Evolutionary conservation across 192 early-diverging fungal species (phyloP).

Genomic region (Blastocladiella britannica): DNA sequence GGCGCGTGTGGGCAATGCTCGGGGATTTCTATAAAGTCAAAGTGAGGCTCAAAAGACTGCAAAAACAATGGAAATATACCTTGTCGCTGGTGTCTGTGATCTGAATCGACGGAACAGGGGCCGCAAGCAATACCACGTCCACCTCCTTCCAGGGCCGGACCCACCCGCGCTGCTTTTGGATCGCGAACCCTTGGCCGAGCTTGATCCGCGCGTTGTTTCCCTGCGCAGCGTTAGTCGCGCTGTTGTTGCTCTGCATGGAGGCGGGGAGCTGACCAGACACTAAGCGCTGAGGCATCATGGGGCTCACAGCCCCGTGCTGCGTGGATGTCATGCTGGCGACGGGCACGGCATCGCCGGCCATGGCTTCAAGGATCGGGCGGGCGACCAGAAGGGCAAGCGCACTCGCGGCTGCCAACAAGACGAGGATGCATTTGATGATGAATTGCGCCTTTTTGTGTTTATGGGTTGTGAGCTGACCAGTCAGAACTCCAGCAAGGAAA

Average conservation of each 20-base stretch:
- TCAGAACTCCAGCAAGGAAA: too few species aligned
- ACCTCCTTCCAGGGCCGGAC: not conserved
- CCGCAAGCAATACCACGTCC: not conserved
- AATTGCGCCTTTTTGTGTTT: too few species aligned
- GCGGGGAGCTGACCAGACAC: too few species aligned
- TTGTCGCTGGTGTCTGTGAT: not conserved
- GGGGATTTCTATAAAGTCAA: not conserved
- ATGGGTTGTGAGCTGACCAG: too few species aligned
- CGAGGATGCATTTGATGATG: not conserved
- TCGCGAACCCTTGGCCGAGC: not conserved
- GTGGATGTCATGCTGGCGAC: not conserved
- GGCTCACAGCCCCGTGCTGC: not conserved
- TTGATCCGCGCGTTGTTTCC: not conserved
- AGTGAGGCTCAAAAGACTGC: not conserved
- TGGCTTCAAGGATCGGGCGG: not conserved
- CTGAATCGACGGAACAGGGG: not conserved
- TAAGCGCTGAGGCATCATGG: not conserved
- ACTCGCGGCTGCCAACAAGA: not conserved
- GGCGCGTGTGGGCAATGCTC: not conserved
- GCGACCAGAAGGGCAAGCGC: not conserved
- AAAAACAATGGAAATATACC: too few species aligned
- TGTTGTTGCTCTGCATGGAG: too few species aligned
- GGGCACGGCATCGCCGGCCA: not conserved
- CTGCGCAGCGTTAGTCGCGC: too few species aligned
- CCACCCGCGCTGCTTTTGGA: not conserved